Percentiles rank a stretch among this genome's conserved stretches.
Evolutionary conservation across 331 rosid genomes (phyloP).

Genomic region (Prunus yedoensis): DNA sequence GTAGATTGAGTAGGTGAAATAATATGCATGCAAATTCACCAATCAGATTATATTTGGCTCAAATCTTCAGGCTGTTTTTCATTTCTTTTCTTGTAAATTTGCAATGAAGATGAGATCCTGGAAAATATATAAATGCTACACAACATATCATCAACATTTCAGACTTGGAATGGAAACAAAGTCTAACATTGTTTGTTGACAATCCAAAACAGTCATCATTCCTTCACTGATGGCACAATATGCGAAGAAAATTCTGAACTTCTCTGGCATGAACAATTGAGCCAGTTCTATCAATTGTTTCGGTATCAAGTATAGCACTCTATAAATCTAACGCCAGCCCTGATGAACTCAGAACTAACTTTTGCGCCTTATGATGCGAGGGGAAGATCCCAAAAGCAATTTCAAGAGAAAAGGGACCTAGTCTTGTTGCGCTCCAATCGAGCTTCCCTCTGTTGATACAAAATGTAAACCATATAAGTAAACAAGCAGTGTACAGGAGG

Average conservation of each 20-base stretch:
- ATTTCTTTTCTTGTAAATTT: background rate
- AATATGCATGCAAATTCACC: background rate
- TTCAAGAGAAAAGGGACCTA: conserved; percentile 87
- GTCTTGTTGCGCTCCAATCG: conserved; percentile 82
- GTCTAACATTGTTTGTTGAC: background rate
- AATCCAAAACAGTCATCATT: background rate
- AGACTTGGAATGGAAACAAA: background rate
- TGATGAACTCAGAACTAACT: background rate
- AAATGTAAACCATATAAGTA: conserved; percentile 18
- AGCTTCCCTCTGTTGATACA: conserved; percentile 76
- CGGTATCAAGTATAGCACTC: conserved; percentile 6
- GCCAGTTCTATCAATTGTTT: background rate
- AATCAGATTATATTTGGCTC: background rate
- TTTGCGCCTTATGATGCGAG: background rate
- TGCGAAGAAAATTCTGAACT: background rate
- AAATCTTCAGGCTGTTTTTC: background rate
- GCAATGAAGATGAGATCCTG: background rate
- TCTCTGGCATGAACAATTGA: background rate
- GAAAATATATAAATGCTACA: background rate
- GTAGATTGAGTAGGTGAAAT: too few relatives aligned
- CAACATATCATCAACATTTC: background rate
- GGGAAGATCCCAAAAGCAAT: background rate
- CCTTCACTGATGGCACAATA: background rate
- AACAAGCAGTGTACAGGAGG: background rate
- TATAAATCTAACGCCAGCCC: background rate